phyloP scores from a whole-genome alignment of 495 filamentous ascomycete genomes.

The Parathielavia hyrcaniae region DNA sequence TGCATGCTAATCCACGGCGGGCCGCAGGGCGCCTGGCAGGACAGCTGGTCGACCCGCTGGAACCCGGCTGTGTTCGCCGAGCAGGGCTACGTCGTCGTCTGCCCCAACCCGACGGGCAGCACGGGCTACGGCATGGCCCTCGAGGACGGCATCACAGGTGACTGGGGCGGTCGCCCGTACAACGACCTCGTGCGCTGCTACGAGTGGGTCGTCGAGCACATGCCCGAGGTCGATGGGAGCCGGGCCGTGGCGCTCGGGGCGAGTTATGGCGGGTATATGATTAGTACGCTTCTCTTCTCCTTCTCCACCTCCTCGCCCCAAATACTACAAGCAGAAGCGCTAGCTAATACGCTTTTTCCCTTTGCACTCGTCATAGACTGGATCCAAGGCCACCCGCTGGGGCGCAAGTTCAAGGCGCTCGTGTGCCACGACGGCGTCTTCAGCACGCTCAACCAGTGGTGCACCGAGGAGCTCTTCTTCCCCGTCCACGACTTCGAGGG shows the following conservation, averaged over 20 bases:
- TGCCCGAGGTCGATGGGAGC: constrained; percentile 67
- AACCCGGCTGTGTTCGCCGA: constrained; percentile 89
- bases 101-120: constrained; percentile 83
- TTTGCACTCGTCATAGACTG: too few relatives aligned
- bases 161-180: constrained; percentile 79
- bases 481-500: constrained; percentile 76
- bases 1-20: constrained; percentile 84
- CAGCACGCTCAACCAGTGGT: constrained; percentile 65
- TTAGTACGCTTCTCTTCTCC: constrained; percentile 43
- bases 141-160: constrained; percentile 64
- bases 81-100: constrained; percentile 81
- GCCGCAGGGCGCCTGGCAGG: constrained; percentile 77
- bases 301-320: too few relatives aligned
- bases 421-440: constrained; percentile 91
- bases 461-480: constrained; percentile 86
- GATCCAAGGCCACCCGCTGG: constrained; percentile 63
- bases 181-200: constrained; percentile 74
- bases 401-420: constrained; percentile 79
- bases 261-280: constrained; percentile 84
- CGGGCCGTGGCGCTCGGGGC: constrained; percentile 79
- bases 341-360: too few relatives aligned
- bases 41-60: constrained; percentile 83
- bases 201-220: constrained; percentile 64
- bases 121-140: constrained; percentile 80
- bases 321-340: too few relatives aligned